Base-by-base conservation (phyloP, 2,329 filamentous ascomycete genomes). In the Lachnellula subtilissima region DNA sequence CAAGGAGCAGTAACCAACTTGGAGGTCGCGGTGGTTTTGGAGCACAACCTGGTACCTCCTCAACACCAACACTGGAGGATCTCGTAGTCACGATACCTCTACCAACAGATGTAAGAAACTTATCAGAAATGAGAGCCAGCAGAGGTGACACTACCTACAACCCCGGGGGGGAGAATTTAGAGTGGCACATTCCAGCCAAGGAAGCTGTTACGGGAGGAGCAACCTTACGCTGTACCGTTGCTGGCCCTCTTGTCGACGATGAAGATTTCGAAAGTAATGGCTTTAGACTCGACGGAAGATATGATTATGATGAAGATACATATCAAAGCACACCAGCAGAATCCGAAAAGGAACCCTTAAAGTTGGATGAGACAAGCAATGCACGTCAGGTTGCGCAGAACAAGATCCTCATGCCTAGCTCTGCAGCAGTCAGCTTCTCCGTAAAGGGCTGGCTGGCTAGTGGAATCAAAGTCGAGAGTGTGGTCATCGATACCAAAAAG, bases 101-200 rank as follows among this genome's bases (percentile, higher is more conserved):
- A 11, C 89, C 93, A 3, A 74, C 82, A 4, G 82, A 84, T 25
- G 91, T 97, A 50, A 85, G 90, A 56, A 96, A 91, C 68, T 77
- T 97, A 15, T 85, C 85, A 5, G 92, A 97, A 67, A 80, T 97
- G 53, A 83, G 90, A 54, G 83, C 91, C 2, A 89, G 85, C 63
- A 85, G 84, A 61, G 93, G 92, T 37, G 93, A 97, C 63, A 91
- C 91, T 2, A 85, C 82, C 55, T 97, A 91, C 74, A 88, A 83
- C 53, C 84, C 88, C 0, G 85, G 84, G 2, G 90, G 89, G 50
- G 80, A 81, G 48, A 71, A 81, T 1, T 77, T 97, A 8, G 89
- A 96, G 71, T 97, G 93, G 93, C 82, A 85, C 55, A 84, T 97
- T 42, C 83, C 86, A 1, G 81, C 83, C 23, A 92, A 91, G 72